Evolutionary conservation across 2,329 filamentous ascomycete species (phyloP).

Genomic region (Didymella glomerata): DNA sequence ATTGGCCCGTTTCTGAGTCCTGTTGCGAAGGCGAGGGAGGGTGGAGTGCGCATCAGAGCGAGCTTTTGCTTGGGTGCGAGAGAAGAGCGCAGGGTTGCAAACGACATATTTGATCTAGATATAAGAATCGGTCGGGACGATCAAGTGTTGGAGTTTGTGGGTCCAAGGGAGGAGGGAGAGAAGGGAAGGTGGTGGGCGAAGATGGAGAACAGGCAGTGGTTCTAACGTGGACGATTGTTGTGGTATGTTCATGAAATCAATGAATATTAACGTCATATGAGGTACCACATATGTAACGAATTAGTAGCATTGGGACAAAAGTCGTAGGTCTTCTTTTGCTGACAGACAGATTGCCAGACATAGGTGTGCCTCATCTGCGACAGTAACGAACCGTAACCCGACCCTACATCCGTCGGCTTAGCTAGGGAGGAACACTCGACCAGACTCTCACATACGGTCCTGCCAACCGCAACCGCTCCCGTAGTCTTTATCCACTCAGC

Average conservation of each 20-base stretch:
- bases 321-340: neutral
- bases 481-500: too few relatives aligned
- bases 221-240: slow-evolving; percentile 36
- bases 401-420: too few relatives aligned
- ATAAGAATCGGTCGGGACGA: slow-evolving; percentile 52
- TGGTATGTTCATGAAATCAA: neutral
- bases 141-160: slow-evolving; percentile 53
- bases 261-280: neutral
- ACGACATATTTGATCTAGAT: slow-evolving; percentile 58
- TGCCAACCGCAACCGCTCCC: too few relatives aligned
- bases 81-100: slow-evolving; percentile 34
- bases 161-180: slow-evolving; percentile 57
- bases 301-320: neutral
- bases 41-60: slow-evolving; percentile 55
- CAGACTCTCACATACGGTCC: too few relatives aligned
- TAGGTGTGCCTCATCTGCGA: too few relatives aligned
- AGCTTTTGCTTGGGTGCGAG: slow-evolving; percentile 55
- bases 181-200: slow-evolving; percentile 53
- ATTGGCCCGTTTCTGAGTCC: slow-evolving; percentile 54
- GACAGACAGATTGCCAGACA: too few relatives aligned
- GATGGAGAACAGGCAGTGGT: slow-evolving; percentile 56
- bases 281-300: neutral
- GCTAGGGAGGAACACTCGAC: too few relatives aligned
- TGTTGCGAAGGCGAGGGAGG: slow-evolving; percentile 50
- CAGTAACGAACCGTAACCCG: too few relatives aligned